These are phyloP conservation scores for Rossbeevera mucosa DNA, from an alignment of 768 basidiomycete genomes.

Conservation along the genomic window DNA sequence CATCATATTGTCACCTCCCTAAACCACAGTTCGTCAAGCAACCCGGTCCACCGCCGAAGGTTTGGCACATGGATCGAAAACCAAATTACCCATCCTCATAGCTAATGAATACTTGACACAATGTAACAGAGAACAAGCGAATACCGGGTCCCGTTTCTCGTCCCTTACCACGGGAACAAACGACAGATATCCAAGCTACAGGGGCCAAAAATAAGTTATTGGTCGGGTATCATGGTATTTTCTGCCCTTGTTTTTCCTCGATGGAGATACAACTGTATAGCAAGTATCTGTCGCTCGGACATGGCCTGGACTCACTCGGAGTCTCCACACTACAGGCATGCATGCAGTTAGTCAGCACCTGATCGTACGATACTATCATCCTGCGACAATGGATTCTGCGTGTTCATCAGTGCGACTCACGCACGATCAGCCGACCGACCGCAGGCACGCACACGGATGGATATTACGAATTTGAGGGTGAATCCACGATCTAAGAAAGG, in stretches of 20 bases:
- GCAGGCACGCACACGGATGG: not conserved
- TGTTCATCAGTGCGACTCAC: not conserved
- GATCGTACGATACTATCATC: not conserved
- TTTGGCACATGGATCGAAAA: not conserved
- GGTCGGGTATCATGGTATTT: not conserved
- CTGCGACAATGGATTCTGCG: not conserved
- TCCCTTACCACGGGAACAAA: not conserved
- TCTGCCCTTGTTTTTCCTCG: not conserved
- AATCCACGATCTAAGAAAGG: not conserved
- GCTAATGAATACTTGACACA: not conserved
- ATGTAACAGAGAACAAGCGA: not conserved
- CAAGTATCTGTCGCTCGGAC: not conserved
- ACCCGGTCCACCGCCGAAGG: not conserved
- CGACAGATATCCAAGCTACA: not conserved
- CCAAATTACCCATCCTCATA: not conserved
- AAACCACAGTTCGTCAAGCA: not conserved
- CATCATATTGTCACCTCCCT: not conserved
- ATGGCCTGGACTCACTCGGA: not conserved
- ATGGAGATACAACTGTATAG: not conserved
- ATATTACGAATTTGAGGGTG: not conserved
- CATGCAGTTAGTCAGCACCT: not conserved
- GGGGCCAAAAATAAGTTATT: not conserved
- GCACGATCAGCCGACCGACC: not conserved
- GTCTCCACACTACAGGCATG: not conserved
- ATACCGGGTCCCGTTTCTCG: not conserved